Base-by-base conservation (phyloP, 805 yeast species). In the Metschnikowia matae region DNA sequence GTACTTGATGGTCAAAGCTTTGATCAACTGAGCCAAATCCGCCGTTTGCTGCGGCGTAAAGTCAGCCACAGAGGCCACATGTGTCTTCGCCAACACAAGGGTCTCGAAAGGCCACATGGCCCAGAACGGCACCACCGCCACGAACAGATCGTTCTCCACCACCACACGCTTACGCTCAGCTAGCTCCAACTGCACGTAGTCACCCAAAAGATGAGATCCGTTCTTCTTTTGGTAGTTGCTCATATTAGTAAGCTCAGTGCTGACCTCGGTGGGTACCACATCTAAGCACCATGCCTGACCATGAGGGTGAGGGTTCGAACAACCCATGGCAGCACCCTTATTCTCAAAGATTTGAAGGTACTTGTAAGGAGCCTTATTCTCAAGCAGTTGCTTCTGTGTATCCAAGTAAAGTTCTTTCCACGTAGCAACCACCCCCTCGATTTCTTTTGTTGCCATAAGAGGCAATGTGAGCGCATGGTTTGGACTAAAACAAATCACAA, bases 81-180 rank as follows among this genome's bases (percentile, higher is more conserved):
- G 83, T 13, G 69, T 64, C 59, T 81, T 81, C n/a, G 88, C 63
- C 5, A 85, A 66, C 33, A 85, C 68, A 68, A 85, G 67, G 5
- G 88, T 81, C 66, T 85, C 90, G 62, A 84, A 85, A 14, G 92
- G 92, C 91, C 91, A 85, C 34, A 82, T 74, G 5, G 90, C 91
- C 92, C 92, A 85, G 63, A 81, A 85, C 48, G 91, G 91, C 17
- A 85, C 89, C 10, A 85, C 81, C 4, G 78, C 87, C 20, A 85
- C 58, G 56, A 85, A 85, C 3, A 82, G 71, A 51, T 80, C 87
- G 62, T 85, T 85, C 49, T 78, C 75, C 20, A 75, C 70, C 13
- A 85, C 83, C 34, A 83, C 56, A 51, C 91, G 76, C 49, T 71
- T 69, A 45, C 67, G 67, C 54, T 79, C 79, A 37, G 70, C 62